phyloP scores from a whole-genome alignment of 495 filamentous ascomycete genomes.

The Penicillium fimorum region DNA sequence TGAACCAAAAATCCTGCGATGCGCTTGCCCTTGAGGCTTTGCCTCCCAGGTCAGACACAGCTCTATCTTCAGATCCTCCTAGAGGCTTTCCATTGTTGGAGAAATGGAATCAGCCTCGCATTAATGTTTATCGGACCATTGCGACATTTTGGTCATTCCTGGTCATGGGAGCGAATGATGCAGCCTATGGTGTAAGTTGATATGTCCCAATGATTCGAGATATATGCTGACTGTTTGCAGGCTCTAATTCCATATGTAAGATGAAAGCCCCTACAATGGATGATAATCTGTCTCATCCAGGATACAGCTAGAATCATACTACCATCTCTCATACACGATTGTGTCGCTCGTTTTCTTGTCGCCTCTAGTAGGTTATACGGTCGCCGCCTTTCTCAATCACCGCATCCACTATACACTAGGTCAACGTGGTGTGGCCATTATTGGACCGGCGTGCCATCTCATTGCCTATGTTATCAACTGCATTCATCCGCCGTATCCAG shows the following conservation, averaged over 20 bases:
- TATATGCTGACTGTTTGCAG: constrained; percentile 26
- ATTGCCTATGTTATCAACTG: constrained; percentile 60
- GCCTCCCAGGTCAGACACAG: constrained; percentile 6
- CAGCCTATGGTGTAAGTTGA: constrained; percentile 67
- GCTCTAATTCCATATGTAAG: constrained; percentile 60
- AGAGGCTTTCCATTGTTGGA: constrained; percentile 21
- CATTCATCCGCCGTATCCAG: constrained; percentile 59
- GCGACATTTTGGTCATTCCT: constrained; percentile 72
- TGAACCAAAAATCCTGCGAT: constrained; percentile 13
- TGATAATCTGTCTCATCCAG: neutral
- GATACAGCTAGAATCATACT: constrained; percentile 56
- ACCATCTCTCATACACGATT: constrained; percentile 55
- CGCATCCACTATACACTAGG: constrained; percentile 58
- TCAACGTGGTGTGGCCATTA: constrained; percentile 69
- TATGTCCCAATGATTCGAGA: neutral
- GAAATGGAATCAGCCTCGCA: constrained; percentile 67
- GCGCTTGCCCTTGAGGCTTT: constrained; percentile 20
- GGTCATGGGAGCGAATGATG: constrained; percentile 80
- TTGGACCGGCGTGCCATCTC: constrained; percentile 63
- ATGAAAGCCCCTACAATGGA: neutral
- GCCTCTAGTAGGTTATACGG: constrained; percentile 57
- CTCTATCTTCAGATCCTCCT: neutral
- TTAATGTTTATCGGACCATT: constrained; percentile 63
- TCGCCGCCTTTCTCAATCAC: constrained; percentile 58
- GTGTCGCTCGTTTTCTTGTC: constrained; percentile 65